These are phyloP conservation scores for Stephania yunnanensis DNA, from an alignment of 164 flowering plant species.

Conservation along the genomic window DNA sequence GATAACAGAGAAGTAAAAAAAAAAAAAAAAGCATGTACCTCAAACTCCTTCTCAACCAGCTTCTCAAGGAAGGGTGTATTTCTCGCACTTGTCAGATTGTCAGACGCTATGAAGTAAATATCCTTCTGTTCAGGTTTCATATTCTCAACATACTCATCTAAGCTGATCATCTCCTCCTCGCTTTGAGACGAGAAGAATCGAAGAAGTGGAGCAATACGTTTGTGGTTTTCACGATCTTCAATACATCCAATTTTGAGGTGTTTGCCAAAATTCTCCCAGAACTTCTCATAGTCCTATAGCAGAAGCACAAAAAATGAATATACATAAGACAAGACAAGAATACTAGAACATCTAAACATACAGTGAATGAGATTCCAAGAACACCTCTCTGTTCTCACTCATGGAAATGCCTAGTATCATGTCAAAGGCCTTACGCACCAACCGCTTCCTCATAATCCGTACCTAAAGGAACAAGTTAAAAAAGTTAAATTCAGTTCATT, in stretches of 20 bases:
- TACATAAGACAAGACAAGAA: not conserved
- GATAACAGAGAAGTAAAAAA: not conserved
- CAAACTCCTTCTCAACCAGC: slow-evolving; percentile 70
- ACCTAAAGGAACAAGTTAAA: slow-evolving; percentile 42
- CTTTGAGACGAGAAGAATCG: slow-evolving; percentile 89
- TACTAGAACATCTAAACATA: not conserved
- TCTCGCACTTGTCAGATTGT: slow-evolving; percentile 78
- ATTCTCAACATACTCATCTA: slow-evolving; percentile 93
- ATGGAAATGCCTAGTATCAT: slow-evolving; percentile 85
- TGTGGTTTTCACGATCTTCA: slow-evolving; percentile 93
- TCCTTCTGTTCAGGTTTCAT: slow-evolving; percentile 96
- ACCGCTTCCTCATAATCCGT: slow-evolving; percentile 85
- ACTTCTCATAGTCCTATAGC: slow-evolving; percentile 81
- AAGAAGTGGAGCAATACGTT: slow-evolving; percentile 85
- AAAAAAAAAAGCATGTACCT: slow-evolving; percentile 35
- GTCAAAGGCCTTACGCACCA: slow-evolving; percentile 93
- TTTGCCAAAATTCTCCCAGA: slow-evolving; percentile 92
- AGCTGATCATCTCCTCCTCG: slow-evolving; percentile 73
- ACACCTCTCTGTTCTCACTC: slow-evolving; percentile 86
- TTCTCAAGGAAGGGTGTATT: slow-evolving; percentile 85
- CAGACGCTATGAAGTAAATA: slow-evolving; percentile 85
- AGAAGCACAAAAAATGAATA: slow-evolving; percentile 4
- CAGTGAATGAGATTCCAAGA: not conserved
- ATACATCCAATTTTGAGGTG: slow-evolving; percentile 83
- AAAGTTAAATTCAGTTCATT: not conserved